Evolutionary conservation across 257 asterid genomes (phyloP), one percentile per base, ranked within the genome.

Genomic region (Leonotis leonurus): DNA sequence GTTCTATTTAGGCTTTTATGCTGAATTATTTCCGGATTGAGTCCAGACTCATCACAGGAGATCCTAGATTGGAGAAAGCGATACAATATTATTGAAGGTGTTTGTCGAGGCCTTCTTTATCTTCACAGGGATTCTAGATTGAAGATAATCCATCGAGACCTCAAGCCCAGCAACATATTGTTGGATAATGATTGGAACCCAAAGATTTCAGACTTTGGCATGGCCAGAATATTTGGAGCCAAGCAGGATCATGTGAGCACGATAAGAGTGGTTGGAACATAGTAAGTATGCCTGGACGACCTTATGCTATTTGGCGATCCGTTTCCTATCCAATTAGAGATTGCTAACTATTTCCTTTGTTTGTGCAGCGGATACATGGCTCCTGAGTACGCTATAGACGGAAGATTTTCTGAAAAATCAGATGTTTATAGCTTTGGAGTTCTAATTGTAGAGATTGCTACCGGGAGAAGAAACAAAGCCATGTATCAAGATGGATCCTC

Each of bases 351-450:
- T 12, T 30, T 14, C 4, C 22, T 37, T 21, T 64, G 35, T 25
- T 46, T 26, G 33, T 74, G 76, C 76, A 75, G 95, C 45, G 95
- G 95, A 25, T 87, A 87, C 44, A 81, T 87, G 85, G 85, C 92
- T 41, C 95, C 93, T 0, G 95, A 87, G 70, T 87, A 87, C 36
- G 93, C 92, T 24, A 27, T 82, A 73, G 73, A 71, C 33, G 88
- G 95, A 56, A 82, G 75, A 75, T 84, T 82, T 62, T 82, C 95
- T 4, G 92, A 87, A 57, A 87, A 75, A 58, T 76, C 92, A 6
- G 89, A 87, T 53, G 85, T 87, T 12, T 87, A 70, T 71, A 82
- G 93, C 78, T 81, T 80, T 1, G 93, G 93, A 52, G 85, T 87
- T 20, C 46, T 87, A 64, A 63, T 87, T 35, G 37, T 87, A 3